phyloP scores from a whole-genome alignment of 2,329 filamentous ascomycete genomes.

The Xylaria sp. region DNA sequence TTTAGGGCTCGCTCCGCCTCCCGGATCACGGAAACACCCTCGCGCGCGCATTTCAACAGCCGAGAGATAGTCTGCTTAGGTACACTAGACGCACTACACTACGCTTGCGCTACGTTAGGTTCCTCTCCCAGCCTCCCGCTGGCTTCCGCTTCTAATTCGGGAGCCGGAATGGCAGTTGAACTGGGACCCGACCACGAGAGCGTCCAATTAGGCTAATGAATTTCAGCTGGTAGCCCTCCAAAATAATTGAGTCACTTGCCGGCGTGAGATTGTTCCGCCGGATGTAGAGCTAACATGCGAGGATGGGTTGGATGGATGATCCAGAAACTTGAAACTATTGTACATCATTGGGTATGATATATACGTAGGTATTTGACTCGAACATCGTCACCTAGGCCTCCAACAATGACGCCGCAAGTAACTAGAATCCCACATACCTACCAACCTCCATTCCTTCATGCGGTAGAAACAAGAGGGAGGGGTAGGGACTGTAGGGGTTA shows the following conservation, averaged over 20 bases:
- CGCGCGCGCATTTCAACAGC: conserved; percentile 1
- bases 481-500: not conserved
- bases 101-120: not conserved
- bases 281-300: conserved; percentile 5
- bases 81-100: not conserved
- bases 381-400: not conserved
- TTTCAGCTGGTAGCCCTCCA: conserved; percentile 10
- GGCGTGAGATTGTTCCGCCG: not conserved
- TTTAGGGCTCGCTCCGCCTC: conserved; percentile 23
- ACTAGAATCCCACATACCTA: not conserved
- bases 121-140: conserved; percentile 30
- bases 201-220: conserved; percentile 30
- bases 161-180: conserved; percentile 30
- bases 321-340: not conserved
- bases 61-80: not conserved
- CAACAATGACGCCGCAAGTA: not conserved
- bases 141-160: conserved; percentile 38
- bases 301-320: not conserved
- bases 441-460: conserved; percentile 11
- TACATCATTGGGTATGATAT: conserved; percentile 2
- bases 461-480: conserved; percentile 15
- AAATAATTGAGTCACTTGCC: conserved; percentile 8
- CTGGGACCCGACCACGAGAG: conserved; percentile 16
- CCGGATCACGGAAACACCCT: conserved; percentile 24
- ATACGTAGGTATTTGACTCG: not conserved